phyloP scores from a whole-genome alignment of 148 eudicot genomes.

The Heliosperma pusillum region DNA sequence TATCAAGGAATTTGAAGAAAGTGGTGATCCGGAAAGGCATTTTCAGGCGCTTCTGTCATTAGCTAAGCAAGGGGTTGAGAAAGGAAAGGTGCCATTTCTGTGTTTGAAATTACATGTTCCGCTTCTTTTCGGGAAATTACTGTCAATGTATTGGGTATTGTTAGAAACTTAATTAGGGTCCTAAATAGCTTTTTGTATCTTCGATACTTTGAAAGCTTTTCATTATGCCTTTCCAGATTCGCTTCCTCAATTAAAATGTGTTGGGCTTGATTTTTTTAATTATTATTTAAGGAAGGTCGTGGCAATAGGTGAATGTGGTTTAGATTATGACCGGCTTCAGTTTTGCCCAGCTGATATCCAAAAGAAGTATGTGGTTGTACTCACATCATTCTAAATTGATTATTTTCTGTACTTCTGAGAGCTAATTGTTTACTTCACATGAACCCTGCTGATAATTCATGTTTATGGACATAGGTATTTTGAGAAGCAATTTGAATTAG shows the following conservation, averaged over 20 bases:
- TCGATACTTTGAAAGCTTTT: not conserved
- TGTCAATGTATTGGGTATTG: not conserved
- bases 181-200: not conserved
- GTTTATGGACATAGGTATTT: constrained; percentile 53
- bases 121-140: not conserved
- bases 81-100: constrained; percentile 78
- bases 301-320: constrained; percentile 99
- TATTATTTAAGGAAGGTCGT: constrained; percentile 73
- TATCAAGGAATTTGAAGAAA: constrained; percentile 83
- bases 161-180: not conserved
- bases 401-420: not conserved
- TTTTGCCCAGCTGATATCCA: constrained; percentile 90
- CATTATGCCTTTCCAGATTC: not conserved
- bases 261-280: constrained; percentile 18
- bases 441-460: constrained; percentile 7
- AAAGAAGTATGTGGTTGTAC: constrained; percentile 57
- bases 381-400: not conserved
- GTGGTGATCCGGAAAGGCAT: constrained; percentile 92
- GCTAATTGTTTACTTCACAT: not conserved
- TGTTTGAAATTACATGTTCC: not conserved
- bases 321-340: constrained; percentile 95
- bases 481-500: constrained; percentile 91
- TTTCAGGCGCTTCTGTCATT: constrained; percentile 72
- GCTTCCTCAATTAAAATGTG: not conserved
- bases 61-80: constrained; percentile 81